Base-by-base conservation (phyloP, 2,329 filamentous ascomycete genomes). In the Aspergillus sp. region DNA sequence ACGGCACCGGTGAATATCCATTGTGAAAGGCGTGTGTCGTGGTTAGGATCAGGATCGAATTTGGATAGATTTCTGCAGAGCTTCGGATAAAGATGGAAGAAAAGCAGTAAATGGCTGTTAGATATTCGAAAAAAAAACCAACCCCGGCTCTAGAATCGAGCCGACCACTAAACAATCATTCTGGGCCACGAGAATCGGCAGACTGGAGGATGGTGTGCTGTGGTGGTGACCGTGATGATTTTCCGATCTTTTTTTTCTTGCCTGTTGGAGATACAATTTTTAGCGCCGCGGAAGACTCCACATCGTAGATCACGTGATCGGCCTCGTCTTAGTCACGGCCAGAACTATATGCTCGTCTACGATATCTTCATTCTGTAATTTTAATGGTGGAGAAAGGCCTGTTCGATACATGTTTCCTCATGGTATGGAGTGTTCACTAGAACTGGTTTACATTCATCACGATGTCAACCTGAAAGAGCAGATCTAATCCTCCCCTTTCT, bases 1-100 rank as follows among this genome's bases (percentile, higher is more conserved):
- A 68, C 94, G 90, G 69, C 92, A 95, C 65, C 94, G 90, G 78
- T 99, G 94, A 69, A 99, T 87, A 75, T 97, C 93, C 93, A 97
- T 96, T 55, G 42, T 67, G 53, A 51, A 49, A 9, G 26, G 19
- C 44, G 36, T 41, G 36, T 41, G 17, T 42, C 49, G 52, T 35
- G 20, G 50, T 24, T 16, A 13, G 20, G 33, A 45, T 30, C 2
- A 24, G 26, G 40, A 35, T 38, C 22, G 35, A 11, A 17, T 38
- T 35, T 16, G 22, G 24, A 16, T 30, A 11, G 16, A 14, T 14
- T 26, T 45, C 10, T 17, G 16, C 11, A 33, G 8, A n/a, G 26
- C 30, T 16, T 41, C 22, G 33, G 24, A 16, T 33, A 33, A 50
- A 38, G 26, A 35, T 26, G 13, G 35, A 30, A 30, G 40, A 46